These are phyloP conservation scores for Ciborinia camelliae DNA, from an alignment of 2,329 filamentous ascomycete species.

Conservation along the genomic window DNA sequence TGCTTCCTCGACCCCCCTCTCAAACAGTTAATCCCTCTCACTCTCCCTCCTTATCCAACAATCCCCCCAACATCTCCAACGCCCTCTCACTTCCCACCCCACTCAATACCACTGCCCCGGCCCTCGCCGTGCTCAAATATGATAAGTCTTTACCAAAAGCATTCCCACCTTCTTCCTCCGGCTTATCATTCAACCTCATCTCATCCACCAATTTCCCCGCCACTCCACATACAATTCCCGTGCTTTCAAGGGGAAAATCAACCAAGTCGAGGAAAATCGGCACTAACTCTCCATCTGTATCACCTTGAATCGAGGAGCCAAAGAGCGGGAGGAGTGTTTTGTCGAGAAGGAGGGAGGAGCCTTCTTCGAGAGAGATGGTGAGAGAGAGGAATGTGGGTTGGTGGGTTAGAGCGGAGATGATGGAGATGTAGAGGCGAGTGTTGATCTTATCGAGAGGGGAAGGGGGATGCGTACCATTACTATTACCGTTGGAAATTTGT, in stretches of 20 bases:
- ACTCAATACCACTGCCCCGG: slow-evolving; percentile 83
- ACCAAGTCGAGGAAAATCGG: slow-evolving; percentile 87
- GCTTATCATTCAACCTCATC: slow-evolving; percentile 44
- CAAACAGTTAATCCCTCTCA: not conserved
- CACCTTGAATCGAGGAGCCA: slow-evolving; percentile 71
- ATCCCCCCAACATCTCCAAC: slow-evolving; percentile 61
- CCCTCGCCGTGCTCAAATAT: slow-evolving; percentile 83
- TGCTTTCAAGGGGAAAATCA: slow-evolving; percentile 78
- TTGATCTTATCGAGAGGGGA: slow-evolving; percentile 59
- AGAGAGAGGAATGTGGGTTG: slow-evolving; percentile 70
- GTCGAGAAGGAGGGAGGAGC: slow-evolving; percentile 71
- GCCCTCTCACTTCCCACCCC: slow-evolving; percentile 71
- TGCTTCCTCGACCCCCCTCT: not conserved
- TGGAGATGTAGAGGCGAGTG: slow-evolving; percentile 59
- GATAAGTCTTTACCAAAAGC: slow-evolving; percentile 65
- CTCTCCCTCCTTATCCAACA: slow-evolving; percentile 25
- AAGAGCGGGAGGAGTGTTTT: slow-evolving; percentile 62
- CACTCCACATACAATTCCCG: slow-evolving; percentile 92
- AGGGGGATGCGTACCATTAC: slow-evolving; percentile 16
- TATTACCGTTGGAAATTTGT: slow-evolving; percentile 40
- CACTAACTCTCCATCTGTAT: slow-evolving; percentile 67
- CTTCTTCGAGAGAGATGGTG: slow-evolving; percentile 69
- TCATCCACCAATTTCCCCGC: slow-evolving; percentile 77
- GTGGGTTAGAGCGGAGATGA: slow-evolving; percentile 57
- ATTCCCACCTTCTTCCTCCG: not conserved